Base-by-base conservation (phyloP, 345 rosid species). In the Pugionium dolabratum region DNA sequence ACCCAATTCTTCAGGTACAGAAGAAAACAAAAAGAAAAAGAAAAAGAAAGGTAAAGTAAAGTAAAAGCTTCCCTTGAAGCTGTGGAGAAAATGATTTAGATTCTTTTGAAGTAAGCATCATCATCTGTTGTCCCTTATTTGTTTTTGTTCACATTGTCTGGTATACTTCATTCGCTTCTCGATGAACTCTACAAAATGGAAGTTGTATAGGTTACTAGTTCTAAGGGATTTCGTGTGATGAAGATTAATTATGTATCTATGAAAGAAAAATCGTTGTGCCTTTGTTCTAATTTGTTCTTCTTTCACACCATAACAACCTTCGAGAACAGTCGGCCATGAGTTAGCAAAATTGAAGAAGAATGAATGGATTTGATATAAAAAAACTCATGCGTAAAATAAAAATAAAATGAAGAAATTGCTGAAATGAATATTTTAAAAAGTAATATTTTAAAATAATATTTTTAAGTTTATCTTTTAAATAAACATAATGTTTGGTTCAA, bases 1-100 rank as follows among this genome's bases (percentile, higher is more conserved):
- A 54, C 41, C 64, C 72, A 46, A 67, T 62, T 77, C 79, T 78
- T 74, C 73, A 49, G 80, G 74, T 72, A 75, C 76, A 66, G 71
- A 60, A 75, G 69, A 62, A 67, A 59, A 51, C 59, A 5, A 69
- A 67, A 57, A 18, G 18, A 9, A 8, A 33, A 44, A 66, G 5
- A 34, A 34, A 34, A 34, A 35, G 43, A 33, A 33, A 47, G 11
- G 47, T 5, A 45, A 62, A 25, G 31, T 34, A 36, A 68, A 26
- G n/a, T 31, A 36, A 43, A 45, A 25, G 28, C 44, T 40, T 7
- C 2, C 64, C 48, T 48, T 57, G 64, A 67, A 48, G 48, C 50
- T 67, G 64, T 67, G 45, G 71, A 53, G 46, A n/a, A 44, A 18
- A 18, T 18, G 46, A 41, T 26, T 40, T 44, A 66, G 41, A 66